These are phyloP conservation scores for Mycena albidolilacea DNA, from an alignment of 768 basidiomycete genomes.

Conservation along the genomic window DNA sequence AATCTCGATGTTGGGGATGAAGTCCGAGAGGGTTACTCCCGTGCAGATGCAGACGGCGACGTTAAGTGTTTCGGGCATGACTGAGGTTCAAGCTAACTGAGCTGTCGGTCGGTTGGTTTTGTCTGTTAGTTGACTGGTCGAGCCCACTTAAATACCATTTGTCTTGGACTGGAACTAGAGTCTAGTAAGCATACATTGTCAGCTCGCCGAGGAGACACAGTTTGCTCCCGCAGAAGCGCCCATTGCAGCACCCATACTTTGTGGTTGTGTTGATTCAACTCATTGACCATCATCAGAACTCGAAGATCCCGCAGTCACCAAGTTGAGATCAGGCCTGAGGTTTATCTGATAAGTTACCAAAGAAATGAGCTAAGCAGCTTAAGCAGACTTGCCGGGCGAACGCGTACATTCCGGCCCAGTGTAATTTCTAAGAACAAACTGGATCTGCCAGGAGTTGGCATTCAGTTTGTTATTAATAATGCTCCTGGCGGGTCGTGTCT, in stretches of 20 bases:
- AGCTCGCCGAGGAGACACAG: background rate
- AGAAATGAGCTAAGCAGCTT: background rate
- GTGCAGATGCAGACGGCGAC: slow-evolving; percentile 36
- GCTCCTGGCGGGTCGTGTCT: too few relatives aligned
- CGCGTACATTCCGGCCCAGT: background rate
- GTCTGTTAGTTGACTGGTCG: background rate
- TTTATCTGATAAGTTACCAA: background rate
- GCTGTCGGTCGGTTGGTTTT: background rate
- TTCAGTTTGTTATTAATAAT: too few relatives aligned
- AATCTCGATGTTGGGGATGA: slow-evolving; percentile 35
- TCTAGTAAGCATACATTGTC: slow-evolving; percentile 1
- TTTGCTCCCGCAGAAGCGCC: background rate
- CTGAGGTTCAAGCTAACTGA: background rate
- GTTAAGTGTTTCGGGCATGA: slow-evolving; percentile 28
- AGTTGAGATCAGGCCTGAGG: background rate
- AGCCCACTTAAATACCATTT: background rate
- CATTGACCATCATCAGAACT: too few relatives aligned
- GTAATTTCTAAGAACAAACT: background rate
- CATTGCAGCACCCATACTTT: too few relatives aligned
- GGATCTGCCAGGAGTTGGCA: too few relatives aligned
- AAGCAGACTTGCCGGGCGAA: background rate
- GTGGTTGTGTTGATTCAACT: too few relatives aligned
- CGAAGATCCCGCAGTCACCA: too few relatives aligned
- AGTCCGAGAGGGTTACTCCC: slow-evolving; percentile 39
- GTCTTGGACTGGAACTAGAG: background rate